Evolutionary conservation across 257 asterid species (phyloP), one percentile per base, ranked within the genome.

Genomic region (Fraxinus quadrangulata): DNA sequence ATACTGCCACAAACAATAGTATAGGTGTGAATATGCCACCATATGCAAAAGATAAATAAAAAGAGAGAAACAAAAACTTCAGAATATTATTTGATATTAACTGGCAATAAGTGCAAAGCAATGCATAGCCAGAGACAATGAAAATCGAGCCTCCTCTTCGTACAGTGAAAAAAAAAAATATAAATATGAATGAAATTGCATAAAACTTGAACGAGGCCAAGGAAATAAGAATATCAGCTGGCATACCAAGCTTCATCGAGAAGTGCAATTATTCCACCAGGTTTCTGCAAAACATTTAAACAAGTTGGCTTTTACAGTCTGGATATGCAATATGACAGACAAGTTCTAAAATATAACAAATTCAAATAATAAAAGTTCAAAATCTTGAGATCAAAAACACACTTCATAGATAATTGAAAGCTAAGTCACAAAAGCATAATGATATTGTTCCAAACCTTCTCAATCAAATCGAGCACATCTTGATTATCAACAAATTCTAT

Each of bases 401-500:
- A 68, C 31, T 63, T 11, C 67, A 72, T 66, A 51, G 61, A 78
- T 67, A 61, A 21, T 37, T 59, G 66, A 39, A 76, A 73, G 24
- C 31, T 6, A 67, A 61, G 79, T 72, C 77, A 47, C 47, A 40
- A 75, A 73, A 37, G 72, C 40, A 73, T 54, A 65, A 75, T 28
- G 37, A 5, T 36, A 73, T 37, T 42, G 74, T 66, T 78, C 77
- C 81, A 70, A 61, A 96, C 99, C 99, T 96, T 96, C 85, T 96
- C 99, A 78, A 93, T 96, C 80, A 96, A 86, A 86, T 96, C 99
- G 81, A 96, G 91, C 84, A 96, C 99, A 83, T 96, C 99, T 92
- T 96, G 99, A 86, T 96, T 96, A 87, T 96, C 98, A 77, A 96
- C 99, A 87, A 96, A 96, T 86, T 96, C 99, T 78, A 96, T 93